Conservation (phyloP, 805 yeast species). For the Ogataea pini region DNA sequence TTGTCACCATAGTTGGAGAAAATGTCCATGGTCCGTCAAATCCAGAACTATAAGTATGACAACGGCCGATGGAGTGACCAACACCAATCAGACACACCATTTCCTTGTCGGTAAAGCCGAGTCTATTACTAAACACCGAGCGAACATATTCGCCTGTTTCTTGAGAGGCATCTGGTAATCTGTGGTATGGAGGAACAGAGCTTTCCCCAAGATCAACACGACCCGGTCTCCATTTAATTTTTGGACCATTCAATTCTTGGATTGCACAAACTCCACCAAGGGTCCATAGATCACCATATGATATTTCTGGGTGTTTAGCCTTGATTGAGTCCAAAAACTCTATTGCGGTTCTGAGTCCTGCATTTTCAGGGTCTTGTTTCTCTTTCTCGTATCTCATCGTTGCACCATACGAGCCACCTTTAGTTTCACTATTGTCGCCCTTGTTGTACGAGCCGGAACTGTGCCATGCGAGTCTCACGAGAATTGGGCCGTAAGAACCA, state of each 20-base stretch:
- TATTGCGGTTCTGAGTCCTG: slow-evolving; percentile 55
- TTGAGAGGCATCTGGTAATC: slow-evolving; percentile 51
- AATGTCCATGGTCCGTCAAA: slow-evolving; percentile 92
- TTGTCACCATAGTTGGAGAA: slow-evolving; percentile 70
- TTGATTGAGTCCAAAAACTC: slow-evolving; percentile 56
- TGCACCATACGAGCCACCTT: slow-evolving; percentile 52
- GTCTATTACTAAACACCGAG: slow-evolving; percentile 41
- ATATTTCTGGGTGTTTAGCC: slow-evolving; percentile 57
- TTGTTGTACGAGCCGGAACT: slow-evolving; percentile 49
- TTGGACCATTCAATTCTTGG: slow-evolving; percentile 67
- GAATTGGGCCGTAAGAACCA: slow-evolving; percentile 55
- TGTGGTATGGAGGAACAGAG: slow-evolving; percentile 47
- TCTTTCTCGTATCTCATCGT: slow-evolving; percentile 56
- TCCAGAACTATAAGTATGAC: slow-evolving; percentile 61
- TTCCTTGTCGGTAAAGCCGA: slow-evolving; percentile 51
- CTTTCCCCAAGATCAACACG: slow-evolving; percentile 39
- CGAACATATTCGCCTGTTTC: slow-evolving; percentile 47
- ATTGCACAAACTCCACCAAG: slow-evolving; percentile 66
- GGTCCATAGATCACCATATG: slow-evolving; percentile 72
- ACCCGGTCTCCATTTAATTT: slow-evolving; percentile 57
- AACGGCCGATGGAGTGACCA: slow-evolving; percentile 50
- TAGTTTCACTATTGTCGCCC: slow-evolving; percentile 40
- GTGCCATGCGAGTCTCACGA: slow-evolving; percentile 53
- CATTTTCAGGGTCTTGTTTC: slow-evolving; percentile 49
- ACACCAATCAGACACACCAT: slow-evolving; percentile 47